Conservation (phyloP, 2,329 filamentous ascomycete genomes). For the Talaromyces sp. region DNA sequence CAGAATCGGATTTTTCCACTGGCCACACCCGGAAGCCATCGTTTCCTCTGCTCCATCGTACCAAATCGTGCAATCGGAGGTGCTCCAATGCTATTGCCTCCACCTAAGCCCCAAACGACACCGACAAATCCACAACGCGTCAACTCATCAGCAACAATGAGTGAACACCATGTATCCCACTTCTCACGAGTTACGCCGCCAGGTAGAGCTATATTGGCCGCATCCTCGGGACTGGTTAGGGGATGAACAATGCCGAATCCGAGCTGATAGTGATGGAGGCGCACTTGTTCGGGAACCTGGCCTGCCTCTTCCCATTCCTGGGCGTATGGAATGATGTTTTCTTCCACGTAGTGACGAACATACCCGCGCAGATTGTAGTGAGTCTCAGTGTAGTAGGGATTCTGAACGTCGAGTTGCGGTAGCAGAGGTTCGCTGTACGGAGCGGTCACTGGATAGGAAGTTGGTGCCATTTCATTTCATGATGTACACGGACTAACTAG, state of each 20-base stretch:
- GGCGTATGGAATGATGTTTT: slow-evolving; percentile 55
- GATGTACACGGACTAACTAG: background rate
- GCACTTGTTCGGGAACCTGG: slow-evolving; percentile 46
- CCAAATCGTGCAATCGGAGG: slow-evolving; percentile 63
- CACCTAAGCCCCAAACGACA: slow-evolving; percentile 56
- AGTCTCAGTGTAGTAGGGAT: slow-evolving; percentile 60
- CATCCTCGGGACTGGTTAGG: slow-evolving; percentile 37
- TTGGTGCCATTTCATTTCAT: slow-evolving; percentile 4
- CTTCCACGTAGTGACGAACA: slow-evolving; percentile 58
- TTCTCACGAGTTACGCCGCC: slow-evolving; percentile 47
- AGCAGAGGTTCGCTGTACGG: slow-evolving; percentile 44
- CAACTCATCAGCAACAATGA: slow-evolving; percentile 56
- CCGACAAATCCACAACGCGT: slow-evolving; percentile 55
- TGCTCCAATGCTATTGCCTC: slow-evolving; percentile 59
- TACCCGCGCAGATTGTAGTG: slow-evolving; percentile 57
- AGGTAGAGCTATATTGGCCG: slow-evolving; percentile 39
- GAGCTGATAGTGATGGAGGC: slow-evolving; percentile 37
- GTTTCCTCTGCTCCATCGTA: slow-evolving; percentile 55
- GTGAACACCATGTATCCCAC: slow-evolving; percentile 56
- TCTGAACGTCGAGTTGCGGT: slow-evolving; percentile 42
- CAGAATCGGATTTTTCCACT: slow-evolving; percentile 59
- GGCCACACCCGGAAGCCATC: slow-evolving; percentile 59
- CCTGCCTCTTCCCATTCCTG: slow-evolving; percentile 62
- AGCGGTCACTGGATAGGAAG: slow-evolving; percentile 26
- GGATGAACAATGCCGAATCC: slow-evolving; percentile 39